Evolutionary conservation across 31 red algal species (phyloP), one percentile per base, ranked within the genome.

Genomic region (Porphyra umbilicalis): DNA sequence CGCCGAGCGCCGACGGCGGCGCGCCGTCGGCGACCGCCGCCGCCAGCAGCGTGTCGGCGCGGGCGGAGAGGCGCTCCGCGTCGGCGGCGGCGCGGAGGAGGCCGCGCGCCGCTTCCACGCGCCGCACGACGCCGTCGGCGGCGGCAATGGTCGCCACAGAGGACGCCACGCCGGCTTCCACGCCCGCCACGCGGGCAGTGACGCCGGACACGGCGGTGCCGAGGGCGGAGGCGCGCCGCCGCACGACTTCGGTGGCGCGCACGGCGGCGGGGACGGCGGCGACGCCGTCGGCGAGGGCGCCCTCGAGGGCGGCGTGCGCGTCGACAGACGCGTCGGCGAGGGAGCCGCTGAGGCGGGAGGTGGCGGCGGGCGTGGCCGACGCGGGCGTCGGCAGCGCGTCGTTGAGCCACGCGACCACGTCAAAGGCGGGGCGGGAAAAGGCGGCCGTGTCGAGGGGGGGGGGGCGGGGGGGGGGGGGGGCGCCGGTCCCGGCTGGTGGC

Each of bases 91-190:
- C 75, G 36, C 75, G 67, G 36, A 95, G 85, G 33, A 95, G 75
- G 15, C 79, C 83, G 0, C 85, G 76, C 25, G 92, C 81, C 38
- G 76, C 77, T 42, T 95, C 88, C 9, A 95, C 88, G 15, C 92
- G 85, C 9, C 92, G 88, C 6, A 95, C 88, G 16, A 90, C 78
- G 8, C 83, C 87, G 82, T 95, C 92, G 33, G 88, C 92, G 32
- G 86, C 86, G 35, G 92, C 92, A 16, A 95, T 88, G 11, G 88
- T 83, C n/a, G 90, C 87, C 6, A 95, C 92, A 33, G 88, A 85
- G 6, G 88, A 87, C 11, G 76, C 85, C 30, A 89, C 92, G 2
- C 79, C 84, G 32, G 88, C 82, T 82, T 95, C 92, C 25, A 95
- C 92, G 35, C 81, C 81, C 13, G 76, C 88, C 20, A 95, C 92